These are phyloP conservation scores for Mycena filopes DNA, from an alignment of 768 basidiomycete species.

Conservation along the genomic window DNA sequence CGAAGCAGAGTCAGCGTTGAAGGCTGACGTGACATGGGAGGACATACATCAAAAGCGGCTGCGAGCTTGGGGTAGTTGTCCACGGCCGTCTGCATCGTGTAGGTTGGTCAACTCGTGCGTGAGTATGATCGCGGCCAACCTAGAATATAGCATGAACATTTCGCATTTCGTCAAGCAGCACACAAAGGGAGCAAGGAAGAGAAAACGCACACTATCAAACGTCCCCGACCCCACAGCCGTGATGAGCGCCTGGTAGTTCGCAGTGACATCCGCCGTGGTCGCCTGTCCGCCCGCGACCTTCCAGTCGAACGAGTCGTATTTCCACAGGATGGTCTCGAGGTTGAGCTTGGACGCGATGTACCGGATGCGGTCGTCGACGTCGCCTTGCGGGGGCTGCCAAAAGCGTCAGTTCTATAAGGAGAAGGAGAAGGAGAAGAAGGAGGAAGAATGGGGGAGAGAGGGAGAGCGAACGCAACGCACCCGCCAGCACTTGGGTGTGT, in stretches of 20 bases:
- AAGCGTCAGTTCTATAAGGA: neutral
- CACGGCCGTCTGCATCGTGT: slow-evolving; percentile 70
- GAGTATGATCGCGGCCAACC: slow-evolving; percentile 31
- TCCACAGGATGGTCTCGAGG: slow-evolving; percentile 74
- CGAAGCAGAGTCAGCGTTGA: neutral
- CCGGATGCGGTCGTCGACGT: slow-evolving; percentile 32
- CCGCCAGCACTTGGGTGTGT: slow-evolving; percentile 72
- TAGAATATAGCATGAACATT: neutral
- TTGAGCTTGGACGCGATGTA: slow-evolving; percentile 30
- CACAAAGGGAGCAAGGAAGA: neutral
- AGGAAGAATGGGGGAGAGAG: neutral
- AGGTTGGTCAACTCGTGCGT: slow-evolving; percentile 71
- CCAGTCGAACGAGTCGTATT: slow-evolving; percentile 80
- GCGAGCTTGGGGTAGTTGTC: slow-evolving; percentile 59
- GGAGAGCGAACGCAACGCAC: slow-evolving; percentile 42
- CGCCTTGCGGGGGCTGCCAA: slow-evolving; percentile 25
- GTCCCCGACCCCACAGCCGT: slow-evolving; percentile 1
- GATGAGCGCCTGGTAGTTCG: slow-evolving; percentile 23
- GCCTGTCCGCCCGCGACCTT: slow-evolving; percentile 45
- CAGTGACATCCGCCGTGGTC: slow-evolving; percentile 8
- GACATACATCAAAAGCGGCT: slow-evolving; percentile 55
- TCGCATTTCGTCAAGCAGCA: no score
- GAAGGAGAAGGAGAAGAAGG: no score
- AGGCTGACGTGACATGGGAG: neutral
- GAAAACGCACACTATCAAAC: slow-evolving; percentile 17